These are phyloP conservation scores for Cornus kousa DNA, from an alignment of 148 eudicot genomes.

Conservation along the genomic window DNA sequence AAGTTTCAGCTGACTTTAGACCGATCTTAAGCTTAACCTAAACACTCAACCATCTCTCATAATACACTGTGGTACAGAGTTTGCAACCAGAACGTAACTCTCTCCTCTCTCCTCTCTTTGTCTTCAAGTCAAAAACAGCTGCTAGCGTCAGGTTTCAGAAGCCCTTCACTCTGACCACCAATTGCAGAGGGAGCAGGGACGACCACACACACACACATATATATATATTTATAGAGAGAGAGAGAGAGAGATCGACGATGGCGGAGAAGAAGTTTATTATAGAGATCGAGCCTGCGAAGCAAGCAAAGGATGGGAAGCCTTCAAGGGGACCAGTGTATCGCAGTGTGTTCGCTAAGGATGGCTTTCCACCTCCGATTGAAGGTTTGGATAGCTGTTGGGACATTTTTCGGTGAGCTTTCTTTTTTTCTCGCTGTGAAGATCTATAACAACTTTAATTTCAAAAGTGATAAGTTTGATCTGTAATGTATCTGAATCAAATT, in stretches of 20 bases:
- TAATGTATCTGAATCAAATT: neutral
- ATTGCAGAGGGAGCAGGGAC: neutral
- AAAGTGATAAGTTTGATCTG: neutral
- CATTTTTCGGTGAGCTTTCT: slow-evolving; percentile 59
- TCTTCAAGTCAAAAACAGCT: neutral
- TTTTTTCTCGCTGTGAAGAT: neutral
- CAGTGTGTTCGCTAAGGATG: slow-evolving; percentile 69
- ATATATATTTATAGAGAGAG: neutral
- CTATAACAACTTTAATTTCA: neutral
- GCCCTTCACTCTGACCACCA: neutral
- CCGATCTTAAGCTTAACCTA: neutral
- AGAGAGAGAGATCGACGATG: slow-evolving; percentile 35
- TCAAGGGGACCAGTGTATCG: slow-evolving; percentile 82
- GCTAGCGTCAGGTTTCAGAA: neutral
- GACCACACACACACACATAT: neutral
- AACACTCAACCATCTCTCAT: neutral
- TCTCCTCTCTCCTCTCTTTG: neutral
- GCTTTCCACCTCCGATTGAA: slow-evolving; percentile 54
- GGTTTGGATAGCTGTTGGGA: slow-evolving; percentile 93
- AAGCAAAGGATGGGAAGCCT: slow-evolving; percentile 50
- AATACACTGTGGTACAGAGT: no score
- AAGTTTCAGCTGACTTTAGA: neutral
- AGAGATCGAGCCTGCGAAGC: slow-evolving; percentile 66
- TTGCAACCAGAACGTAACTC: no score
- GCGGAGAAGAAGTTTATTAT: slow-evolving; percentile 43